Percentiles rank a stretch among this genome's conserved stretches.
Conservation (phyloP, 345 rosid genomes). For the Zanthoxylum bungeanum region DNA sequence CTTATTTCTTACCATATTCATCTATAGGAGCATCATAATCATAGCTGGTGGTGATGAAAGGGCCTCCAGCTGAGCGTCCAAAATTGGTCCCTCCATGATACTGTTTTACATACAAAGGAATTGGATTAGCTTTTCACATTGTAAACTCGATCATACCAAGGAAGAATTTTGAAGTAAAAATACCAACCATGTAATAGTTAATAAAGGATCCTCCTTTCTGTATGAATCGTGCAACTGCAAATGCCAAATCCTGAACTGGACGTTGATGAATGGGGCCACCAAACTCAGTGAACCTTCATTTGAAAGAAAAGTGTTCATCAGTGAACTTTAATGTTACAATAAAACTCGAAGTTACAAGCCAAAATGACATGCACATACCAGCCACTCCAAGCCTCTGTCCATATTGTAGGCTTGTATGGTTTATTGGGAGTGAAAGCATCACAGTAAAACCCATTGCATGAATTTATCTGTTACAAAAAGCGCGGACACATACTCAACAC, state of each 20-base stretch:
- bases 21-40: conserved; percentile 97
- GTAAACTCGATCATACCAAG: not conserved
- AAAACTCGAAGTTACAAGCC: conserved; percentile 11
- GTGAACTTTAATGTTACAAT: not conserved
- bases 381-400: conserved; percentile 99
- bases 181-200: conserved; percentile 89
- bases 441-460: conserved; percentile 99
- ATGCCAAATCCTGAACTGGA: conserved; percentile 98
- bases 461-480: conserved; percentile 59
- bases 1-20: conserved; percentile 72
- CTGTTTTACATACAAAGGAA: conserved; percentile 43
- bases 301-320: not conserved
- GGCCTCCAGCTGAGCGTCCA: conserved; percentile 98
- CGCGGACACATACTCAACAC: conserved; percentile 2
- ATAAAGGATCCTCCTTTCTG: conserved; percentile 98
- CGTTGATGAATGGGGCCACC: conserved; percentile 93
- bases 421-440: conserved; percentile 93
- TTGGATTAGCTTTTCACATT: conserved; percentile 1
- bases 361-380: conserved; percentile 47
- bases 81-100: conserved; percentile 99
- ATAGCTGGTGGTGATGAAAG: conserved; percentile 94
- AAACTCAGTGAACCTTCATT: conserved; percentile 83
- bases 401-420: conserved; percentile 89
- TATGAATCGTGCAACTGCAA: conserved; percentile 88
- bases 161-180: not conserved